Percentiles rank a stretch among this genome's conserved stretches.
phyloP scores from a whole-genome alignment of 495 filamentous ascomycete genomes.

The Penicillium waksmanii region DNA sequence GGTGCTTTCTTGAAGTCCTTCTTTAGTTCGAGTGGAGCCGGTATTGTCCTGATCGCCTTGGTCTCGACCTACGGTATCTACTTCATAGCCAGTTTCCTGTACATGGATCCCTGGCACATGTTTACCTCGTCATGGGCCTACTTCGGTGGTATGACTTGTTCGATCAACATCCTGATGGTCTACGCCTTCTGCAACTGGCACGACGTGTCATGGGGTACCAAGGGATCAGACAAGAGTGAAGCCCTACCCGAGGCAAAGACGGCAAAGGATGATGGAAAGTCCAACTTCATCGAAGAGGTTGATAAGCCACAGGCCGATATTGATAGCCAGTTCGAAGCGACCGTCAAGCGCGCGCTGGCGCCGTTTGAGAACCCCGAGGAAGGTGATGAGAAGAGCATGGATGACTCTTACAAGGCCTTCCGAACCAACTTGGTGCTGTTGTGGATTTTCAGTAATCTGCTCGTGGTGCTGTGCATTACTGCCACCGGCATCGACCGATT shows the following conservation, averaged over 20 bases:
- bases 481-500: conserved; percentile 76
- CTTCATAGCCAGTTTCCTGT: conserved; percentile 92
- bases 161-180: conserved; percentile 98
- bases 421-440: conserved; percentile 83
- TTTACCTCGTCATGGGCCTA: conserved; percentile 95
- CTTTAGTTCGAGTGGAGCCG: conserved; percentile 69
- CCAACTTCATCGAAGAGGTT: conserved; percentile 88
- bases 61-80: conserved; percentile 94
- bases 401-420: conserved; percentile 98
- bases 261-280: conserved; percentile 79
- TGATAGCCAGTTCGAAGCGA: conserved; percentile 93
- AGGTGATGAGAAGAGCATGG: conserved; percentile 76
- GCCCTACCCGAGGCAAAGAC: conserved; percentile 85
- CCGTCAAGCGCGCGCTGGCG: conserved; percentile 86
- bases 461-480: conserved; percentile 83
- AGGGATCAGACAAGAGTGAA: conserved; percentile 96
- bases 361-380: conserved; percentile 75
- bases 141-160: conserved; percentile 89
- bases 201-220: conserved; percentile 99
- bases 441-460: conserved; percentile 93
- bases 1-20: conserved; percentile 67
- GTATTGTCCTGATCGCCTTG: conserved; percentile 90
- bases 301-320: conserved; percentile 98
- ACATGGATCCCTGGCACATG: conserved; percentile 99
- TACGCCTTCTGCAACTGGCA: conserved; percentile 99